Percentiles rank a stretch among this genome's conserved stretches.
Conservation (phyloP, 2,329 filamentous ascomycete species). For the Neocatenulostroma microsporum region DNA sequence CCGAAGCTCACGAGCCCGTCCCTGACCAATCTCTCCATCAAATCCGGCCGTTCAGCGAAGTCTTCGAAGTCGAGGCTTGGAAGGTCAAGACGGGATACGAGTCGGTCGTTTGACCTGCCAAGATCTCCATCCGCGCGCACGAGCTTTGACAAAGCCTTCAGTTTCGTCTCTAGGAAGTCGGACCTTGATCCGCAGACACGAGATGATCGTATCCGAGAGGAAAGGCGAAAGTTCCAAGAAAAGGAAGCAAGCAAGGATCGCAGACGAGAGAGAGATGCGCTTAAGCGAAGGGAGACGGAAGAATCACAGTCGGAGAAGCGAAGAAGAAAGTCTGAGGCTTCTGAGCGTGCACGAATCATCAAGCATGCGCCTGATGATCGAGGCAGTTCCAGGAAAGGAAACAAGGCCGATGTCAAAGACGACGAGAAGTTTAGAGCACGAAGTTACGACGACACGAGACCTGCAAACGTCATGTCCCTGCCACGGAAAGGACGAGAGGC, state of each 20-base stretch:
- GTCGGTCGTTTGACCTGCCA: conserved; percentile 41
- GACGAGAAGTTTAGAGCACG: conserved; percentile 16
- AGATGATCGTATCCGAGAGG: conserved; percentile 49
- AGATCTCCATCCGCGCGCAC: conserved; percentile 47
- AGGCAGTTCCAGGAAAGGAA: conserved; percentile 18
- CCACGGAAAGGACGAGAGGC: conserved; percentile 19
- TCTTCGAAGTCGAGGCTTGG: conserved; percentile 16
- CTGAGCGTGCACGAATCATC: no score
- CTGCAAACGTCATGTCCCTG: conserved; percentile 17
- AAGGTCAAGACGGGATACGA: conserved; percentile 44
- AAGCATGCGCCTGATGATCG: conserved; percentile 24
- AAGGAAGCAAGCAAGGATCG: conserved; percentile 51
- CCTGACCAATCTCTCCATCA: conserved; percentile 46
- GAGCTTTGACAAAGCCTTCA: conserved; percentile 50
- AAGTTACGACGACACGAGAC: conserved; percentile 22
- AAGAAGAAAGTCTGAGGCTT: conserved; percentile 35
- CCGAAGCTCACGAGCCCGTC: conserved; percentile 45
- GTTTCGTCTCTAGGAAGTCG: conserved; percentile 36
- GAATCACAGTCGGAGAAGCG: conserved; percentile 34
- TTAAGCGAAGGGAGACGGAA: conserved; percentile 40
- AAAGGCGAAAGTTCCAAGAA: conserved; percentile 51
- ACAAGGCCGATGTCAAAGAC: conserved; percentile 15
- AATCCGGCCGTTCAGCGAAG: conserved; percentile 30
- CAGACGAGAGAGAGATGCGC: conserved; percentile 46
- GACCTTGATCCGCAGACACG: conserved; percentile 48